These are phyloP conservation scores for Podospora pseudoanserina DNA, from an alignment of 495 filamentous ascomycete species.

Conservation along the genomic window DNA sequence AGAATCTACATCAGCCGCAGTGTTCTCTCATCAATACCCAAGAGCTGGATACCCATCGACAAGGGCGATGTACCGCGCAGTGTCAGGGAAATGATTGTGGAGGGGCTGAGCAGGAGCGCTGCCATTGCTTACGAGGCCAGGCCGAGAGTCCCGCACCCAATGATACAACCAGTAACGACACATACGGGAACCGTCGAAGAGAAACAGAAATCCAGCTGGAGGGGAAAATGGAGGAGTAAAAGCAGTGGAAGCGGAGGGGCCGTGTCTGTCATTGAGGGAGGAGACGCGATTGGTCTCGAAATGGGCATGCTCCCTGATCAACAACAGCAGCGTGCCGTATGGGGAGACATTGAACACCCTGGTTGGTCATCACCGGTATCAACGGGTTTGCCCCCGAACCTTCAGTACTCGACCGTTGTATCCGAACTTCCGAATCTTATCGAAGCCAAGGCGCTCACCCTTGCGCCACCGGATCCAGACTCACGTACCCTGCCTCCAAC, in stretches of 20 bases:
- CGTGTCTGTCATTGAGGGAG: constrained; percentile 7
- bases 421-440: constrained; percentile 85
- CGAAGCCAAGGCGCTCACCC: constrained; percentile 84
- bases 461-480: constrained; percentile 62
- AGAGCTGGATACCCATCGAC: constrained; percentile 75
- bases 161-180: neutral
- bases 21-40: constrained; percentile 77
- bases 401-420: constrained; percentile 79
- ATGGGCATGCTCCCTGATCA: constrained; percentile 20
- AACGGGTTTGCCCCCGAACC: constrained; percentile 62
- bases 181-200: constrained; percentile 18
- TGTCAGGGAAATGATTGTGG: constrained; percentile 69
- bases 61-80: constrained; percentile 69
- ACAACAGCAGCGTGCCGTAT: constrained; percentile 43
- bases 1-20: constrained; percentile 86
- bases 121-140: constrained; percentile 73
- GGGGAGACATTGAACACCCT: constrained; percentile 78
- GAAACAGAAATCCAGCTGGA: neutral
- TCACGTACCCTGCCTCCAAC: constrained; percentile 40
- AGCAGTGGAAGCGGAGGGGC: constrained; percentile 25
- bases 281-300: neutral
- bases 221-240: constrained; percentile 21
- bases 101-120: constrained; percentile 68
- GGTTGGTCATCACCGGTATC: constrained; percentile 84
- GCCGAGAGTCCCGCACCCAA: constrained; percentile 52